Evolutionary conservation across 805 yeast species (phyloP).

Genomic region (Candida odintsovae): DNA sequence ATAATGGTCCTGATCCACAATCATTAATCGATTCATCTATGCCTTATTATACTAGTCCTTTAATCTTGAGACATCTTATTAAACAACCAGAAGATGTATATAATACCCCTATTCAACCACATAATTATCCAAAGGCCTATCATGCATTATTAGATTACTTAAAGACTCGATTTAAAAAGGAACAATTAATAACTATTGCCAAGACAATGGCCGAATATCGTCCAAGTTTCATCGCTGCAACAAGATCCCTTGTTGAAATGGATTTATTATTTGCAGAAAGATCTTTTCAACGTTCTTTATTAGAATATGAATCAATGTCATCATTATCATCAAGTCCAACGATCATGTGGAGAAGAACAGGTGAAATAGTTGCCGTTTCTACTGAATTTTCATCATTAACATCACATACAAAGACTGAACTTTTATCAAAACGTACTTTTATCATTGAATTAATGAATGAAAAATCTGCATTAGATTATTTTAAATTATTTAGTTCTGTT

Average conservation of each 20-base stretch:
- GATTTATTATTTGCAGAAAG: slow-evolving; percentile 61
- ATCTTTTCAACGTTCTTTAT: slow-evolving; percentile 47
- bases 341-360: slow-evolving; percentile 80
- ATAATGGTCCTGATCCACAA: slow-evolving; percentile 5
- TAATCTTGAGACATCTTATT: slow-evolving; percentile 50
- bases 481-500: slow-evolving; percentile 52
- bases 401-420: slow-evolving; percentile 52
- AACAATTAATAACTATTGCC: slow-evolving; percentile 56
- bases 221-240: slow-evolving; percentile 74
- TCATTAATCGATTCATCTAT: slow-evolving; percentile 8
- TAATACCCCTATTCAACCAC: slow-evolving; percentile 68
- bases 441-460: slow-evolving; percentile 83
- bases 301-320: slow-evolving; percentile 49
- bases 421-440: slow-evolving; percentile 55
- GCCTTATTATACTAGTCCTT: slow-evolving; percentile 49
- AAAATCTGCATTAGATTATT: slow-evolving; percentile 64
- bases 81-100: slow-evolving; percentile 79
- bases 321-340: slow-evolving; percentile 68
- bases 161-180: slow-evolving; percentile 62
- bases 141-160: slow-evolving; percentile 78
- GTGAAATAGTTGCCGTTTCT: slow-evolving; percentile 76
- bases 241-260: slow-evolving; percentile 64
- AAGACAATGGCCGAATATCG: slow-evolving; percentile 47
- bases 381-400: slow-evolving; percentile 68
- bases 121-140: slow-evolving; percentile 91